Percentiles rank a stretch among this genome's conserved stretches.
These are phyloP conservation scores for Aureobasidium sp. DNA, from an alignment of 2,329 filamentous ascomycete genomes.

Conservation along the genomic window DNA sequence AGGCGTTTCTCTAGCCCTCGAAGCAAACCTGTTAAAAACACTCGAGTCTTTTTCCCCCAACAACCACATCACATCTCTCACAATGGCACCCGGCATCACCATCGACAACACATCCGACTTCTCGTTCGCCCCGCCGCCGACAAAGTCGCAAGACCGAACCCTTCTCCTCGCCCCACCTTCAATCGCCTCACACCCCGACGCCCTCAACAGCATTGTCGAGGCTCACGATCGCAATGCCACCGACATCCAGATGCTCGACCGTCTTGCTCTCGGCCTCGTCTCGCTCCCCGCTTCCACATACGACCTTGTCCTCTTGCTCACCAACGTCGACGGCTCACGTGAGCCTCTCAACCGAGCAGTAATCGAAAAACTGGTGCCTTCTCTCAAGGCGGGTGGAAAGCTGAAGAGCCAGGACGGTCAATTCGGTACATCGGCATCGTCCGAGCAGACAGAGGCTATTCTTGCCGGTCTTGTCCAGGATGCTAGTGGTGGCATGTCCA, in stretches of 20 bases:
- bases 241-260: slow-evolving; percentile 97
- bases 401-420: slow-evolving; percentile 61
- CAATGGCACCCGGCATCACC: slow-evolving; percentile 32
- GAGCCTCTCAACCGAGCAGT: slow-evolving; percentile 59
- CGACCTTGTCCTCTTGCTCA: slow-evolving; percentile 74
- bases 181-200: slow-evolving; percentile 74
- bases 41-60: background rate
- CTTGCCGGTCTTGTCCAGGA: slow-evolving; percentile 64
- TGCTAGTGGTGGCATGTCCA: slow-evolving; percentile 57
- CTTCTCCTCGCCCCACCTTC: slow-evolving; percentile 87
- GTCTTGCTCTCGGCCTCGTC: slow-evolving; percentile 72
- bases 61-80: background rate
- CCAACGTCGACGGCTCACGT: slow-evolving; percentile 62
- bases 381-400: slow-evolving; percentile 60
- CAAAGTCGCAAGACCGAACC: slow-evolving; percentile 45
- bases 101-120: slow-evolving; percentile 33
- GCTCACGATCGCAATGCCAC: slow-evolving; percentile 65
- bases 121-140: slow-evolving; percentile 17
- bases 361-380: slow-evolving; percentile 58
- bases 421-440: slow-evolving; percentile 36
- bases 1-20: background rate
- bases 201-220: slow-evolving; percentile 61
- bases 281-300: slow-evolving; percentile 69
- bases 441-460: slow-evolving; percentile 67
- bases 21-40: background rate